Evolutionary conservation across 768 basidiomycete species (phyloP), one percentile per base, ranked within the genome.

Genomic region (Tulasnella sp.): DNA sequence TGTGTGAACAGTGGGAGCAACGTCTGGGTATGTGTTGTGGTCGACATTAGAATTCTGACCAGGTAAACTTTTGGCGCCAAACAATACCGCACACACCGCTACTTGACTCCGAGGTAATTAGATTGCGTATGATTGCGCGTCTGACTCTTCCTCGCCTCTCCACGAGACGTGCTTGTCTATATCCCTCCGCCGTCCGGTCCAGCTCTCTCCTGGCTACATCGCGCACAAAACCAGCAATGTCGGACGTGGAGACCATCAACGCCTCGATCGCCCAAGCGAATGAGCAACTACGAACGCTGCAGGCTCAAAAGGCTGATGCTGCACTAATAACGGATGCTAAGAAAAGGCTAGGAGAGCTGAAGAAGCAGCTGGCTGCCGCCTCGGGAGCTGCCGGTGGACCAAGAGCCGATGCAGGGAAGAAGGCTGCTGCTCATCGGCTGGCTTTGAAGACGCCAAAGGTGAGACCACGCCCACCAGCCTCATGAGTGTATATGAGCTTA

Each of bases 361-460:
- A 80, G 71, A 80, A 79, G 67, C 78, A 74, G 31, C 78, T 78
- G 12, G 77, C 77, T 49, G 76, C 69, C 12, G 79, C 79, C 72
- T 80, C 79, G 37, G 78, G 68, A 78, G 81, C 83, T 52, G 82
- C 84, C 52, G 83, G 85, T 71, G 85, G 85, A 80, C 74, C 69
- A 72, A 71, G 68, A 72, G 84, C 82, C 67, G 86, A 84, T 11
- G 86, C 83, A 19, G 86, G 82, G 70, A 89, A 89, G 85, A 91
- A 91, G 85, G 77, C 77, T 38, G 78, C 76, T 39, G 91, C 88
- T 71, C 58, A 64, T 34, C 85, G 88, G 68, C 81, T 98, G 78
- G 81, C 92, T 76, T 87, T 99, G 79, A 99, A 99, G 85, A 97
- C 96, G 0, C 92, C 96, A 54, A 98, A 99, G 89, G 95, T 93